Percentiles rank a stretch among this genome's conserved stretches.
Evolutionary conservation across 129 eudicot species (phyloP).

Genomic region (Smallanthus sonchifolius): DNA sequence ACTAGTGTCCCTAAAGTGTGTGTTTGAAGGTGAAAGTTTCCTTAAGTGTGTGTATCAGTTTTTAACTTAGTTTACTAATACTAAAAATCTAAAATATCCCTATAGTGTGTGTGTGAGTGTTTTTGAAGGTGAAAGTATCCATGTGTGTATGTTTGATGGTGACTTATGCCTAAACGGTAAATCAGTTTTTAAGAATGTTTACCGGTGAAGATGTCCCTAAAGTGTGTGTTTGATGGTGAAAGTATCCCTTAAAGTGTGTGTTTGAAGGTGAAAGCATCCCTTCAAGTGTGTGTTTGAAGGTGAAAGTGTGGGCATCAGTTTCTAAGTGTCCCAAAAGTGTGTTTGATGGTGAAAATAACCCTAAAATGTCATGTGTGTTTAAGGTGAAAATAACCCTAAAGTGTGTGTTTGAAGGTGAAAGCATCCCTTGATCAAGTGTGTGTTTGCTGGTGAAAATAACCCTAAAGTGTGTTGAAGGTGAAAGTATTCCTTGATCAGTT

Average conservation of each 20-base stretch:
- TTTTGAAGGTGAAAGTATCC: not conserved
- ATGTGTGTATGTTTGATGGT: not conserved
- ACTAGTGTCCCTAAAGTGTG: not conserved
- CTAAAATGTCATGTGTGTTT: no score
- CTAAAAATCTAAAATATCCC: no score
- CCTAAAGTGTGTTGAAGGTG: not conserved
- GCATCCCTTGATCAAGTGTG: not conserved
- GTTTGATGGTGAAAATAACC: not conserved
- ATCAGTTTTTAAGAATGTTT: not conserved
- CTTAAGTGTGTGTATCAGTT: not conserved
- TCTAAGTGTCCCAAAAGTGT: not conserved
- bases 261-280: slow-evolving; percentile 6
- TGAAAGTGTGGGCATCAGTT: no score
- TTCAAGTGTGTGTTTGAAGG: not conserved
- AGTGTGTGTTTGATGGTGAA: not conserved
- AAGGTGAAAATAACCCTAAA: no score
- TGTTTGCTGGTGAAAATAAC: not conserved
- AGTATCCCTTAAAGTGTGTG: not conserved
- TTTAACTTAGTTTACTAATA: not conserved
- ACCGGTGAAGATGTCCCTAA: not conserved
- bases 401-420: slow-evolving; percentile 8
- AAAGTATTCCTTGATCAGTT: not conserved
- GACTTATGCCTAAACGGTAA: not conserved
- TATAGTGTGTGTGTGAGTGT: not conserved
- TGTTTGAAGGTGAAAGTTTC: not conserved